Conservation (phyloP, 768 basidiomycete species). For the Suillus plorans region DNA sequence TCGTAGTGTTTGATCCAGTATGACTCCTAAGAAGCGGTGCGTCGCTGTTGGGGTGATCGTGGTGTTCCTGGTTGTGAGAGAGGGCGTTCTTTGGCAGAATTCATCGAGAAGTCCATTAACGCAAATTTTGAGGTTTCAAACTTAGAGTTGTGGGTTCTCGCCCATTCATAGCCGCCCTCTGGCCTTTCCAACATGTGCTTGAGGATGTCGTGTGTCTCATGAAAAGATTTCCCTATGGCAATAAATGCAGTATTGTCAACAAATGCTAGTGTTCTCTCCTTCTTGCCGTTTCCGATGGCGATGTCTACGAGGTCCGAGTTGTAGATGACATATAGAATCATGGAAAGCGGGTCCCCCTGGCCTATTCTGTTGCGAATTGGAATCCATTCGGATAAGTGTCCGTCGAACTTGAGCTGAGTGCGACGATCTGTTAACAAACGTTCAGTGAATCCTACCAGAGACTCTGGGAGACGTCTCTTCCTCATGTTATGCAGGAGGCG, state of each 20-base stretch:
- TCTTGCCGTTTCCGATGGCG: too few relatives aligned
- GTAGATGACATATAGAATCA: too few relatives aligned
- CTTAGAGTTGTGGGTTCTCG: conserved; percentile 16
- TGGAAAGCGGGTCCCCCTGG: too few relatives aligned
- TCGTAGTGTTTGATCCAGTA: neutral
- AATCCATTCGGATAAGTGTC: too few relatives aligned
- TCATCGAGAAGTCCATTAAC: conserved; percentile 14
- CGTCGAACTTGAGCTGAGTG: neutral
- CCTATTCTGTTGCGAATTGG: too few relatives aligned
- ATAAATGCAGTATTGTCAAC: too few relatives aligned
- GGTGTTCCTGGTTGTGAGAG: neutral
- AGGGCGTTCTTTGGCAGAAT: neutral
- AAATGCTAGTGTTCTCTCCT: too few relatives aligned
- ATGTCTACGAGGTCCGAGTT: too few relatives aligned
- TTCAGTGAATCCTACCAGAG: neutral
- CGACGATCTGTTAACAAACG: neutral
- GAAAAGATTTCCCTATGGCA: too few relatives aligned
- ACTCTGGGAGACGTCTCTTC: neutral
- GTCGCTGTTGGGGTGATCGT: neutral
- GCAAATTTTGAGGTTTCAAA: conserved; percentile 23
- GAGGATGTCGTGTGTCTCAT: conserved; percentile 9
- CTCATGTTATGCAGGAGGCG: conserved; percentile 31
- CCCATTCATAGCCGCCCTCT: conserved; percentile 20
- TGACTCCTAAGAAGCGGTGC: conserved; percentile 1
- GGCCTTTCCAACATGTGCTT: conserved; percentile 23